These are phyloP conservation scores for Gynandropsis gynandra DNA, from an alignment of 345 rosid species.

Conservation along the genomic window DNA sequence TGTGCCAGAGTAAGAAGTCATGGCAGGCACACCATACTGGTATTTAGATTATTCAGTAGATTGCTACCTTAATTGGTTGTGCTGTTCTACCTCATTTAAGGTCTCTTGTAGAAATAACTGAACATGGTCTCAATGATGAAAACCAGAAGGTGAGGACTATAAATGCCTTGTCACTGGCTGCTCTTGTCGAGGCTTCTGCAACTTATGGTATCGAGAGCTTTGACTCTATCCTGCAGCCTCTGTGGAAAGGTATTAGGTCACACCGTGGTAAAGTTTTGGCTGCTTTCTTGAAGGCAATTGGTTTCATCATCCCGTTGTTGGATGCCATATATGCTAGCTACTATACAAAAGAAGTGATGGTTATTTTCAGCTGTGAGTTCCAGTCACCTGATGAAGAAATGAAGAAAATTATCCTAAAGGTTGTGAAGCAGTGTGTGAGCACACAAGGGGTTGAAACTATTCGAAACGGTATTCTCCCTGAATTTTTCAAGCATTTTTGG, in stretches of 20 bases:
- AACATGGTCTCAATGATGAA: conserved; percentile 94
- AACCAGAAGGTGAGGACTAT: conserved; percentile 97
- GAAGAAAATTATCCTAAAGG: conserved; percentile 96
- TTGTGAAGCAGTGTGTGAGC: conserved; percentile 97
- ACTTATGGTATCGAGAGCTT: conserved; percentile 99
- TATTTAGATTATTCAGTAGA: conserved; percentile 97
- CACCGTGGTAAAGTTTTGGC: conserved; percentile 99
- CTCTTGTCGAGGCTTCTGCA: conserved; percentile 99
- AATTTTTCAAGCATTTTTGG: conserved; percentile 91
- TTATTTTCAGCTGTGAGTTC: conserved; percentile 89
- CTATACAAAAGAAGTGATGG: conserved; percentile 96
- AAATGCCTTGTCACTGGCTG: conserved; percentile 97
- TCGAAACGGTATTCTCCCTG: conserved; percentile 81
- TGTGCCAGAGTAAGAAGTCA: conserved; percentile 98
- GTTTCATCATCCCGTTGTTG: conserved; percentile 96
- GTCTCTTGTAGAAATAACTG: conserved; percentile 89
- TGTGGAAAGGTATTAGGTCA: conserved; percentile 98
- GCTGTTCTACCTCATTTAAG: conserved; percentile 93
- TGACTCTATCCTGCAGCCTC: conserved; percentile 88
- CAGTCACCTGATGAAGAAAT: conserved; percentile 99
- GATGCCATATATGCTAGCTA: conserved; percentile 93
- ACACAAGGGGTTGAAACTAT: conserved; percentile 97
- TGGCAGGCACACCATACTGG: conserved; percentile 99
- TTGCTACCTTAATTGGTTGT: conserved; percentile 94
- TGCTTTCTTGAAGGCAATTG: conserved; percentile 98